Base-by-base conservation (phyloP, 805 yeast species). In the Schizosaccharomyces pombe region DNA sequence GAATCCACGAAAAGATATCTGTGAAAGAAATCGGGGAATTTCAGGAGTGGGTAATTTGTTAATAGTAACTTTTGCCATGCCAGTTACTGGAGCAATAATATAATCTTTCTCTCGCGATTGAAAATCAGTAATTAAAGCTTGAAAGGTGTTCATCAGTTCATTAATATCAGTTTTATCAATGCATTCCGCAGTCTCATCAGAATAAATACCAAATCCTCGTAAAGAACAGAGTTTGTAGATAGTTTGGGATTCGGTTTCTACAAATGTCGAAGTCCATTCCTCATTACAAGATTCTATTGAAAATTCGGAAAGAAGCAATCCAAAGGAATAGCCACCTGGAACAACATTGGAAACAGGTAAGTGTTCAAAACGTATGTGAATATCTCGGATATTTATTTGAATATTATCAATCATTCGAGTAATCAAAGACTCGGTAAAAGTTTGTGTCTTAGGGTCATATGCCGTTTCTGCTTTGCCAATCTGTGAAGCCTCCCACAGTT, bases 281-380 rank as follows among this genome's bases (percentile, higher is more conserved):
- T 75, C 79, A 65, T 89, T 87, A 0, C 96, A 80, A 0, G 95
- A 85, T 0, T 86, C 83, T 0, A 95, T 97, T 0, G 95, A 85
- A 47, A 91, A 71, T 67, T 91, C 97, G 47, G 77, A 75, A 52
- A 91, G 72, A 0, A 91, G 80, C 16, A 85, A 61, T 3, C 99
- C 99, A 40, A 86, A 67, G 0, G 95, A 73, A 60, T 83, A 84
- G 2, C 95, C 94, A 54, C 79, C 81, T 0, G 94, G 80, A 59
- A 85, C 79, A 5, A 16, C 43, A n/a, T 6, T 8, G 1, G 43
- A 11, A n/a, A n/a, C n/a, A 9, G 37, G 37, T 8, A 32, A 14
- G 67, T 91, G 97, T 62, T 93, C 98, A 62, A 87, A 91, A 56
- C 98, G 73, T 22, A 91, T 66, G 65, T 91, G 99, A 58, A 91